Base-by-base conservation (phyloP, 805 yeast genomes). In the Pichia californica region DNA sequence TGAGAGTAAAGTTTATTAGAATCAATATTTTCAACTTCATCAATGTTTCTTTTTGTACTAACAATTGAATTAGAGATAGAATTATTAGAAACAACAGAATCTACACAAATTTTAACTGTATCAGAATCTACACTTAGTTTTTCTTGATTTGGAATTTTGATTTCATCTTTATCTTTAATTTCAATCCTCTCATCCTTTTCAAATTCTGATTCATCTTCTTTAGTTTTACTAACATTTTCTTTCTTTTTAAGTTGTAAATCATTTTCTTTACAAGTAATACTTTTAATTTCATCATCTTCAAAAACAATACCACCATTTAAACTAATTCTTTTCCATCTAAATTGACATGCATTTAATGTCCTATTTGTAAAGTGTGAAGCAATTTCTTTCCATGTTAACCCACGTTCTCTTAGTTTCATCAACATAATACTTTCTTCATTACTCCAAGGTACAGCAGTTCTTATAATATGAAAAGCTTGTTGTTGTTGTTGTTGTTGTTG, bases 331-430 rank as follows among this genome's bases (percentile, higher is more conserved):
- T 43, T 44, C 47, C 47, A 44, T 39, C 43, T 44, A 31, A 44
- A 44, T 26, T 44, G 47, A 36, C 47, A 44, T 13, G 47, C 47
- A 31, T 44, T 44, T 9, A 44, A n/a, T 11, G 47, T 44, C 15
- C 47, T 21, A 25, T 35, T 40, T 13, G 36, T 13, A 21, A 44
- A 44, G 13, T 31, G 28, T 14, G 38, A 23, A 2, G 47, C 28
- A 19, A 44, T 44, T 40, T 44, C 44, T 36, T 36, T 44, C 47
- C 47, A 44, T 2, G 44, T 39, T 2, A 44, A 19, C 1, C 47
- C 44, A 7, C 21, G 14, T 2, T 40, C 40, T 26, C 43, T 30
- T 27, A 44, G 26, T 23, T 31, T 30, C 30, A 44, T 21, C 18
- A 44, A 20, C 15, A 33, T 13, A 16, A 18, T 39, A 16, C 38